Base-by-base conservation (phyloP, 2,329 filamentous ascomycete genomes). In the Aspergillus thermomutatus region DNA sequence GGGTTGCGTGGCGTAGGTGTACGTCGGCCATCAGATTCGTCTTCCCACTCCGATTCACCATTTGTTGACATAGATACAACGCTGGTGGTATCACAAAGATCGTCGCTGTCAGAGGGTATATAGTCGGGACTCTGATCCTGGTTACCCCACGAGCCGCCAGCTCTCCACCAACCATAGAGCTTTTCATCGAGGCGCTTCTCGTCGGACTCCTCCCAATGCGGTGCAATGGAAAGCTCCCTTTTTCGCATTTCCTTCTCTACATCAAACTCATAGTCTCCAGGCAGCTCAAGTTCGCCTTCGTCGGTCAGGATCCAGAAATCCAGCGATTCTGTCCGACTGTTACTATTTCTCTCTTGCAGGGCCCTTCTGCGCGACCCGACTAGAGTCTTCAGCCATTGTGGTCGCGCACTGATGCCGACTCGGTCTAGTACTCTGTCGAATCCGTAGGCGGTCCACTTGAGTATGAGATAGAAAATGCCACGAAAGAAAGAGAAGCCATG, bases 131-230 rank as follows among this genome's bases (percentile, higher is more conserved):
- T 96, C 4, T 81, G 80, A 70, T 97, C 93, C 31, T 87, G 80
- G 17, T 87, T 87, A 1, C 93, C 92, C 87, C 91, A 97, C 77
- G 90, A 90, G 7, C 90, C 91, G 21, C 91, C 91, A 53, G 82
- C 80, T 52, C 89, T 86, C 89, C 91, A 97, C 84, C 92, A 94
- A 28, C 80, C 80, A 71, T 97, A 97, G 1, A 97, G 77, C 57
- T 86, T 87, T 2, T 82, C 81, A 61, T 93, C 88, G 2, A 97
- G 78, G 41, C 84, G 83, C 27, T 83, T 82, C 64, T 94, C 89
- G 43, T 86, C 77, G 6, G 78, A 62, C 17, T 77, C 70, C 49
- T 74, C 73, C 72, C 75, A 77, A 41, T 71, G 63, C 28, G 63
- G 71, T 67, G 68, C 71, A 54, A 70, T 74, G 48, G 71, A 78